Evolutionary conservation across 2,329 filamentous ascomycete species (phyloP).

Genomic region (Fusarium torreyae): DNA sequence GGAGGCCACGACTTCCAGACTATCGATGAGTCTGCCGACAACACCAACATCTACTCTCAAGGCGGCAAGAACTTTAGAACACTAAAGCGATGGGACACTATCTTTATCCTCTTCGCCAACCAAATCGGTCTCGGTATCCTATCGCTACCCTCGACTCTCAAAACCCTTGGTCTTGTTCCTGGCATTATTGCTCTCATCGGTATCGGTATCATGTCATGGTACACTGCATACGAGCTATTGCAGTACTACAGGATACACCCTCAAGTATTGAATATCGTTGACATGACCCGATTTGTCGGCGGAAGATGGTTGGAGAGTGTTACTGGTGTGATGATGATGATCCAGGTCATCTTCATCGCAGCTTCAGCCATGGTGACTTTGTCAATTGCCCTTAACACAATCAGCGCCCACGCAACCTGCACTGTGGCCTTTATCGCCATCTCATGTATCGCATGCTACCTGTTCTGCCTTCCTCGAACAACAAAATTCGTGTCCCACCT

Average conservation of each 20-base stretch:
- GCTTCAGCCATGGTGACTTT: conserved; percentile 39
- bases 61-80: conserved; percentile 47
- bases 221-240: conserved; percentile 62
- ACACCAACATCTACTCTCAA: conserved; percentile 41
- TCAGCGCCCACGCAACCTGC: conserved; percentile 30
- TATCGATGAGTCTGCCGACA: conserved; percentile 32
- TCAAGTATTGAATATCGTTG: conserved; percentile 77
- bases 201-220: conserved; percentile 75
- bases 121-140: conserved; percentile 60
- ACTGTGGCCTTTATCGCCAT: conserved; percentile 40
- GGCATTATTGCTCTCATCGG: conserved; percentile 78
- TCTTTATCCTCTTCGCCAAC: conserved; percentile 47
- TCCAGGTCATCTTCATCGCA: conserved; percentile 41
- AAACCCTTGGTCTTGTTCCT: conserved; percentile 75
- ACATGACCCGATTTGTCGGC: conserved; percentile 71
- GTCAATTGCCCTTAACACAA: conserved; percentile 42
- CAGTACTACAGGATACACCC: conserved; percentile 78
- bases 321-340: conserved; percentile 39
- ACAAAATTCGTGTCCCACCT: conserved; percentile 37
- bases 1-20: conserved; percentile 37
- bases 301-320: conserved; percentile 32
- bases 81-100: conserved; percentile 44
- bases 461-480: conserved; percentile 31
- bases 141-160: conserved; percentile 79
- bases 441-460: conserved; percentile 19